These are phyloP conservation scores for Clathrospora elynae DNA, from an alignment of 2,329 filamentous ascomycete species.

Conservation along the genomic window DNA sequence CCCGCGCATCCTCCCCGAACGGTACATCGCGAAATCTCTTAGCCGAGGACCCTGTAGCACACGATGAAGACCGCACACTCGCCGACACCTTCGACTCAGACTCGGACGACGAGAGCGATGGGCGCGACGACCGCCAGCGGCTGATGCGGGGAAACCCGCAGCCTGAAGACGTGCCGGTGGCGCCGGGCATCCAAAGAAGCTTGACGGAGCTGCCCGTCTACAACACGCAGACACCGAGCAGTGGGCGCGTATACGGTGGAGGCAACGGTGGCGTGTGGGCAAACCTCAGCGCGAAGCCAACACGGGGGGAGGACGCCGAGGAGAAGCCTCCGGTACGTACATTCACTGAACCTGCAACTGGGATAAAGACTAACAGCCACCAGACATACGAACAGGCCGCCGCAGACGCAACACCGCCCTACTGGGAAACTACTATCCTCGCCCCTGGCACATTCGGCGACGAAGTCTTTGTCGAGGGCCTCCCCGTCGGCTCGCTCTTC, in stretches of 20 bases:
- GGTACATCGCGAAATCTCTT: conserved; percentile 57
- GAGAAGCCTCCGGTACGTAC: conserved; percentile 87
- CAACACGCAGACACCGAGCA: conserved; percentile 46
- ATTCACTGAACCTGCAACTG: not conserved
- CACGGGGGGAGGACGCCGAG: conserved; percentile 78
- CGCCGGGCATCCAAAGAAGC: conserved; percentile 52
- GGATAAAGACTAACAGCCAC: conserved; percentile 42
- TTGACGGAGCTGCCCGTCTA: conserved; percentile 62
- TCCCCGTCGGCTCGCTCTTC: conserved; percentile 88
- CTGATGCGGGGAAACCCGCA: conserved; percentile 71
- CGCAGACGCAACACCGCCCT: conserved; percentile 91
- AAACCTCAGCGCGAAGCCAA: conserved; percentile 89
- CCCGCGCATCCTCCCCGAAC: conserved; percentile 72
- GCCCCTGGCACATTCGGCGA: conserved; percentile 89
- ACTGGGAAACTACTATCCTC: conserved; percentile 98
- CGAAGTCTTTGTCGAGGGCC: conserved; percentile 95
- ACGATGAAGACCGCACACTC: conserved; percentile 75
- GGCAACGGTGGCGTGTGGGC: conserved; percentile 95
- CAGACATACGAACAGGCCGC: conserved; percentile 98
- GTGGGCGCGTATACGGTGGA: conserved; percentile 66
- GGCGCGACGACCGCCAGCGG: conserved; percentile 81
- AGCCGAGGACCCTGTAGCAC: conserved; percentile 57
- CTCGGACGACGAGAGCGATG: conserved; percentile 68
- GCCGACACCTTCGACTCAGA: conserved; percentile 87
- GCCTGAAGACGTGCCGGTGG: conserved; percentile 31